Conservation (phyloP, 2,329 filamentous ascomycete genomes). For the Botryotinia calthae region DNA sequence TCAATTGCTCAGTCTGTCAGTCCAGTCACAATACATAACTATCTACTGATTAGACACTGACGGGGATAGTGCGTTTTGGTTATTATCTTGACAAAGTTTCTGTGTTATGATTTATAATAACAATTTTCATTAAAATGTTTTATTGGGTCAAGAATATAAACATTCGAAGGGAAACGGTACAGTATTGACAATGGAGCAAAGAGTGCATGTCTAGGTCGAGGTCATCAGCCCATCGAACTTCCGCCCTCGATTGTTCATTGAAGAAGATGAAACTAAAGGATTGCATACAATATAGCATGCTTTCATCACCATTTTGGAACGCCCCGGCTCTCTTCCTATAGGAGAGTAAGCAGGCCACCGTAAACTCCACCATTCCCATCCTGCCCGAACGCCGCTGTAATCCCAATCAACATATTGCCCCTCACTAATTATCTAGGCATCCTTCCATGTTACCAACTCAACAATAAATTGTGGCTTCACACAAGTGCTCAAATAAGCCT, state of each 20-base stretch:
- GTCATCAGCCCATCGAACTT: background rate
- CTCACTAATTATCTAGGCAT: conserved; percentile 20
- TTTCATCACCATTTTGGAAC: background rate
- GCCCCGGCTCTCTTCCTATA: background rate
- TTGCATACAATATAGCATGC: background rate
- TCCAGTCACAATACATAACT: background rate
- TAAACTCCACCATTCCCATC: background rate
- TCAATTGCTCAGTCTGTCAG: conserved; percentile 8
- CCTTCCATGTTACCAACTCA: conserved; percentile 38
- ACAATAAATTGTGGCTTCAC: conserved; percentile 39
- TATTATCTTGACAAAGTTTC: background rate
- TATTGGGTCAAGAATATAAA: background rate
- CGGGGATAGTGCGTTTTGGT: background rate
- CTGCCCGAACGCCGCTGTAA: background rate
- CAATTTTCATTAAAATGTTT: background rate
- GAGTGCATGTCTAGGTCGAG: background rate
- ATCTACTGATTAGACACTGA: background rate
- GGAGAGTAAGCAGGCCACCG: background rate
- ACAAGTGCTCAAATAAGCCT: conserved; percentile 64
- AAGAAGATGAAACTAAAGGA: background rate
- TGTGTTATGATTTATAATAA: background rate
- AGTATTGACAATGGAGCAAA: background rate
- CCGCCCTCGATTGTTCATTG: background rate
- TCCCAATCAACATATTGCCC: background rate
- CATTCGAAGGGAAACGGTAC: background rate